Conservation (phyloP, 371 early-diverging fungal genomes). For the Mortierella sp. region DNA sequence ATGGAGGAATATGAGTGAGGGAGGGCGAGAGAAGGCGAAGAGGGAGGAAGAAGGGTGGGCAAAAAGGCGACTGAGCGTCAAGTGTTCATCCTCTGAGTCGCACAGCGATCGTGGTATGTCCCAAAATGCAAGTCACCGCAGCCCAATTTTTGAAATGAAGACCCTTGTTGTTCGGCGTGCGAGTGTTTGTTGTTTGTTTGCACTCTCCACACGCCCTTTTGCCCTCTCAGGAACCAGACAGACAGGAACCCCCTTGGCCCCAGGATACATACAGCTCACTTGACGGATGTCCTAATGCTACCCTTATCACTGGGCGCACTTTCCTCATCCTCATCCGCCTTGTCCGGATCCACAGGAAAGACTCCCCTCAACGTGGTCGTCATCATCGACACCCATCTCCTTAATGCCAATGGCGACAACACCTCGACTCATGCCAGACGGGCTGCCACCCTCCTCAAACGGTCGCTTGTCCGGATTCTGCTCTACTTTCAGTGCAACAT, state of each 20-base stretch:
- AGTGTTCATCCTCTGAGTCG: no score
- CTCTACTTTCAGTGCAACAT: slow-evolving; percentile 45
- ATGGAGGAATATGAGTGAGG: not conserved
- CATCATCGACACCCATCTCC: slow-evolving; percentile 44
- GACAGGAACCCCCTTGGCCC: not conserved
- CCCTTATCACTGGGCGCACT: slow-evolving; percentile 21
- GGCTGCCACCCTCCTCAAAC: slow-evolving; percentile 24
- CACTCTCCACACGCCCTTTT: no score
- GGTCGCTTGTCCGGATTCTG: slow-evolving; percentile 34
- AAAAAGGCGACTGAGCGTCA: not conserved
- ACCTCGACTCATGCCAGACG: not conserved
- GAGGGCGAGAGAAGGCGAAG: not conserved
- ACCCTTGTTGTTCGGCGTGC: no score
- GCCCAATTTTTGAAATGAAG: no score
- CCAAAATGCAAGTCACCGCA: slow-evolving; percentile 1
- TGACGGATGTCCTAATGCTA: slow-evolving; percentile 19
- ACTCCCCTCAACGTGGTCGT: slow-evolving; percentile 44
- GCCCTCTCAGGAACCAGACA: not conserved
- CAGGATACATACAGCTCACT: not conserved
- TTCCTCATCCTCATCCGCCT: slow-evolving; percentile 1
- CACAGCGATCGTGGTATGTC: no score
- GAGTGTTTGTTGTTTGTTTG: not conserved
- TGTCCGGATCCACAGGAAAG: slow-evolving; percentile 27
- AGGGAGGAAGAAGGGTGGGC: not conserved
- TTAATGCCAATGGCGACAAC: not conserved